Percentiles rank a stretch among this genome's conserved stretches.
Evolutionary conservation across 768 basidiomycete species (phyloP).

Genomic region (Coprinopsis sp.): DNA sequence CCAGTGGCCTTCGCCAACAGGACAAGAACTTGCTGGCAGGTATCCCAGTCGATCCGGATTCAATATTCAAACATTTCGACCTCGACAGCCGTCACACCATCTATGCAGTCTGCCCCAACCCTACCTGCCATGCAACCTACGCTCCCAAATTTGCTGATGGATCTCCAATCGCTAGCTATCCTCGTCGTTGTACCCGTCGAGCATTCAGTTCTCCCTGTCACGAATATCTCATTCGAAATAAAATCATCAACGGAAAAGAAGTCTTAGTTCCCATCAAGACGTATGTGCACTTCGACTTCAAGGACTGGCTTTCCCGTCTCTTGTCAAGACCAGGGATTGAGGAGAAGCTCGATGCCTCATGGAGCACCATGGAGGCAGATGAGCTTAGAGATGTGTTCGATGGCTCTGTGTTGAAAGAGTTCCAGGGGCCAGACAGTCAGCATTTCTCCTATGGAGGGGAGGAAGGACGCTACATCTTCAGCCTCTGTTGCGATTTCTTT

Average conservation of each 20-base stretch:
- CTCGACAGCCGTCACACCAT: constrained; percentile 11
- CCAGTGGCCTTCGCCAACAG: background rate
- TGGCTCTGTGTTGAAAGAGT: constrained; percentile 19
- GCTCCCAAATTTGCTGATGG: constrained; percentile 7
- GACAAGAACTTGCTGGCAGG: background rate
- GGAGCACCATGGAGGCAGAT: background rate
- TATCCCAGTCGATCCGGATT: background rate
- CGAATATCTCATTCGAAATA: constrained; percentile 5
- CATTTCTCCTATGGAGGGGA: constrained; percentile 15
- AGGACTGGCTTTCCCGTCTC: constrained; percentile 25
- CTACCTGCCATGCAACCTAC: constrained; percentile 14
- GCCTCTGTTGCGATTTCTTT: constrained; percentile 30
- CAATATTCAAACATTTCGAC: constrained; percentile 1
- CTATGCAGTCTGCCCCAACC: constrained; percentile 14
- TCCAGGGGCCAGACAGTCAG: constrained; percentile 20
- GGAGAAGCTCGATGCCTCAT: constrained; percentile 19
- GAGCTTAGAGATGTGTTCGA: constrained; percentile 24
- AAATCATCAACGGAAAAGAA: background rate
- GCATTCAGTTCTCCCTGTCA: constrained; percentile 11
- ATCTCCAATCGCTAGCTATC: constrained; percentile 11
- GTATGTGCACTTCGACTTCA: constrained; percentile 15
- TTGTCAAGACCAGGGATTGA: constrained; percentile 22
- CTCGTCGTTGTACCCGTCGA: constrained; percentile 7
- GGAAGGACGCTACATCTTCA: constrained; percentile 23
- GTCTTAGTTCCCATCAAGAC: constrained; percentile 16